phyloP scores from a whole-genome alignment of 2,329 filamentous ascomycete species.

The Mollisiaceae sp. region DNA sequence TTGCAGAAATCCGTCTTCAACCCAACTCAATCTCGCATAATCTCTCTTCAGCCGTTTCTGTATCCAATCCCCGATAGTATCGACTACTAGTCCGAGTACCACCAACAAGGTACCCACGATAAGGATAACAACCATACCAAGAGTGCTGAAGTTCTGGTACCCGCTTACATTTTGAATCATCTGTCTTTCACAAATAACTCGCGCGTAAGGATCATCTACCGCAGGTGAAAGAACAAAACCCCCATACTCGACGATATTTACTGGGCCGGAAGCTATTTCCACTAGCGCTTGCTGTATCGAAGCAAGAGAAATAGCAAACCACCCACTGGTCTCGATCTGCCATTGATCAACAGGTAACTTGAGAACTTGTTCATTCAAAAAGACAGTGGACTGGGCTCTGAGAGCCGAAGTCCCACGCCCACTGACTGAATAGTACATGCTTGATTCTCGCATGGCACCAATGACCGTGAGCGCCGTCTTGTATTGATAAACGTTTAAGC shows the following conservation, averaged over 20 bases:
- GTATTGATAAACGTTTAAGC: conserved; percentile 17
- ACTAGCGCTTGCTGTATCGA: conserved; percentile 37
- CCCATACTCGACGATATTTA: conserved; percentile 11
- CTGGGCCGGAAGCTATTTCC: conserved; percentile 36
- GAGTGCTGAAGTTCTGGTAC: conserved; percentile 29
- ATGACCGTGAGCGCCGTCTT: conserved; percentile 14
- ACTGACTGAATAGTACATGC: conserved; percentile 17
- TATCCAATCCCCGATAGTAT: conserved; percentile 18
- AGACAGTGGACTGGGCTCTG: conserved; percentile 26
- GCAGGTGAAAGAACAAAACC: not conserved
- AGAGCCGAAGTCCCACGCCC: conserved; percentile 29
- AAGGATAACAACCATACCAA: conserved; percentile 25
- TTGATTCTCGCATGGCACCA: conserved; percentile 9
- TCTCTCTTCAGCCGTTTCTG: conserved; percentile 14
- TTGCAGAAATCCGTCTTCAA: conserved; percentile 31
- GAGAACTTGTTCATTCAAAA: conserved; percentile 19
- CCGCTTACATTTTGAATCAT: conserved; percentile 23
- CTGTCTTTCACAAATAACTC: conserved; percentile 26
- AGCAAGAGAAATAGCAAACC: conserved; percentile 41
- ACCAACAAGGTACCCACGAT: conserved; percentile 20
- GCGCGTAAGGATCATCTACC: conserved; percentile 1
- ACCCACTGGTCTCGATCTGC: conserved; percentile 43
- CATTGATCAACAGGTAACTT: conserved; percentile 43
- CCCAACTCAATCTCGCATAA: conserved; percentile 23
- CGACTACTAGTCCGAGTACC: conserved; percentile 19